These are phyloP conservation scores for Zymoseptoria crescenta DNA, from an alignment of 2,329 filamentous ascomycete genomes.

Conservation along the genomic window DNA sequence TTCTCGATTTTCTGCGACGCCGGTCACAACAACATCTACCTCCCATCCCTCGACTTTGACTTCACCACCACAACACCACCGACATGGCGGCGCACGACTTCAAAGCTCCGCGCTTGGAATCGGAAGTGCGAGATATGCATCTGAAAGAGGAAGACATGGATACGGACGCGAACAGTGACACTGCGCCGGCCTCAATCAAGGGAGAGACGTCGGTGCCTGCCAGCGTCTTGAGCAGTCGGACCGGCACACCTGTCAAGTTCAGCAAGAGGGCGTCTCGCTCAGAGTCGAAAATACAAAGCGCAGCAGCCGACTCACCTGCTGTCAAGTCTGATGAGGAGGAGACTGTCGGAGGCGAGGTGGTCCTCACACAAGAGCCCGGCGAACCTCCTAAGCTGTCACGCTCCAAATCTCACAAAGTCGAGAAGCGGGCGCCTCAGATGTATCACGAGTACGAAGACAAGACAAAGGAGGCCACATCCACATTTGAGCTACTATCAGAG, in stretches of 20 bases:
- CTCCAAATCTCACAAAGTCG: slow-evolving; percentile 63
- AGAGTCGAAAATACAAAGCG: slow-evolving; percentile 17
- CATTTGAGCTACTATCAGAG: slow-evolving; percentile 73
- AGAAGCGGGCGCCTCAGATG: slow-evolving; percentile 55
- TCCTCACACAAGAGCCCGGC: slow-evolving; percentile 55
- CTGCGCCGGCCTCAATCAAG: slow-evolving; percentile 15
- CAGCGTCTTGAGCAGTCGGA: slow-evolving; percentile 11
- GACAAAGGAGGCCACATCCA: slow-evolving; percentile 64
- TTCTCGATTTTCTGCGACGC: not conserved
- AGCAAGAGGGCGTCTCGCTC: slow-evolving; percentile 20
- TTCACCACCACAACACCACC: slow-evolving; percentile 18
- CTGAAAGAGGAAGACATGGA: slow-evolving; percentile 34
- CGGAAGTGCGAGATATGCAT: slow-evolving; percentile 40
- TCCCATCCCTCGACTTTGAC: slow-evolving; percentile 19
- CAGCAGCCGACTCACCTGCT: slow-evolving; percentile 31
- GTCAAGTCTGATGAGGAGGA: slow-evolving; percentile 42
- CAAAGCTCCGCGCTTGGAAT: slow-evolving; percentile 33
- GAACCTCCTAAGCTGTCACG: slow-evolving; percentile 65
- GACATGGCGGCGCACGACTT: slow-evolving; percentile 34
- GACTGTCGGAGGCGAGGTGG: slow-evolving; percentile 52
- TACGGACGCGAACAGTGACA: slow-evolving; percentile 24
- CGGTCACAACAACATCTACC: slow-evolving; percentile 9
- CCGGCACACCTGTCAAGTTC: slow-evolving; percentile 13
- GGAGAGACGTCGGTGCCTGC: slow-evolving; percentile 14
- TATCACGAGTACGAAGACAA: slow-evolving; percentile 71